Evolutionary conservation across 2,329 filamentous ascomycete genomes (phyloP), one percentile per base, ranked within the genome.

Genomic region (Trichocomaceae sp.): DNA sequence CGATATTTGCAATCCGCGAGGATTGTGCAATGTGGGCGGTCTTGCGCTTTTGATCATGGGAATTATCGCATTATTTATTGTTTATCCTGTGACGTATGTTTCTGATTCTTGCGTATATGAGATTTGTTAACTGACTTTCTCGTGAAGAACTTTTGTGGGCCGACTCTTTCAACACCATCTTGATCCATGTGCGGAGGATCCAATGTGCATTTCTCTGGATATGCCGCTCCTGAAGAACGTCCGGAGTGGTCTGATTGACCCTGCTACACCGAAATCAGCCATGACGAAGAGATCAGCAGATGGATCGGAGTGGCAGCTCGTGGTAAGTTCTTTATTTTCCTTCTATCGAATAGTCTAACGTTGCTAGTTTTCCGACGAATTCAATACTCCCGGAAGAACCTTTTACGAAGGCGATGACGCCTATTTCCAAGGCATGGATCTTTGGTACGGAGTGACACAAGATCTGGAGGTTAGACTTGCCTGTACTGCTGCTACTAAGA

Each of bases 341-440:
- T 12, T n/a, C 19, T 12, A n/a, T 15, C 50, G 37, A 4, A 64
- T 17, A 60, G 10, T 22, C 20, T 26, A 46, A 29, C 58, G 22
- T 8, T 35, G 5, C 4, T 33, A 82, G 75, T 87, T 86, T 63
- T 87, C 84, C 2, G 85, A 88, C 64, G 85, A 88, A 63, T 88
- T 88, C 69, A 86, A 86, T 59, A 78, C 69, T 2, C 77, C 80
- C 48, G 84, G 84, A 17, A 78, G 85, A 48, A 85, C 84, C 2
- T 88, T 88, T 63, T 88, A 87, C 64, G 79, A 83, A 41, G 83
- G 80, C 5, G 85, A 88, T 62, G 85, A 88, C 64, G 79, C 85
- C 0, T 88, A 78, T 64, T 87, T 83, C 63, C 79, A 84, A 64
- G 85, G 77, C 22, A 78, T 86, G 35, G 83, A 88, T 66, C 73